Conservation (phyloP, 257 asterid species). For the Vinca minor region DNA sequence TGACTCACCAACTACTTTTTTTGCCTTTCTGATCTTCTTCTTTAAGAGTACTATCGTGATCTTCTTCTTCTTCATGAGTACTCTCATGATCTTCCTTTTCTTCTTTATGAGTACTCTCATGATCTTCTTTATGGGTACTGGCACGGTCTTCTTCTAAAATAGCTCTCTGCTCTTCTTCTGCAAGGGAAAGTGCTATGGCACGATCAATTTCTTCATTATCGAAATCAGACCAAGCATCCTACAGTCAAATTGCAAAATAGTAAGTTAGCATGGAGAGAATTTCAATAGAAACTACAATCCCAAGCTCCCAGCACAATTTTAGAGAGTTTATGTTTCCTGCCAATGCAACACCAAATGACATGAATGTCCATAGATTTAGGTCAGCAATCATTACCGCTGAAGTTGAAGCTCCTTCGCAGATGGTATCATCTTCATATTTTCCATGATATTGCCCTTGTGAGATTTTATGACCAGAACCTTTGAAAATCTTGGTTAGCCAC, state of each 20-base stretch:
- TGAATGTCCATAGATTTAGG: neutral
- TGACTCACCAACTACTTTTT: constrained; percentile 58
- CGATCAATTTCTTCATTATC: constrained; percentile 79
- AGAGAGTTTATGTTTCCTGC: neutral
- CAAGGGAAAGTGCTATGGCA: constrained; percentile 84
- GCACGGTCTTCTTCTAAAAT: constrained; percentile 12
- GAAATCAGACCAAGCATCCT: constrained; percentile 76
- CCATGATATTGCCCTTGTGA: constrained; percentile 71
- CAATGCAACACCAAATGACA: neutral
- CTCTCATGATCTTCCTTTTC: too few species aligned
- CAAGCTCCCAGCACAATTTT: neutral
- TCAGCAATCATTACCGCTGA: constrained; percentile 38
- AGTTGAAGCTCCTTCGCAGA: constrained; percentile 55
- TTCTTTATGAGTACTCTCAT: constrained; percentile 7
- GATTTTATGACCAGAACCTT: constrained; percentile 58
- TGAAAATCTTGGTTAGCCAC: constrained; percentile 80
- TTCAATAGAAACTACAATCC: neutral
- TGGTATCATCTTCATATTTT: constrained; percentile 48
- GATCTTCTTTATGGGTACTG: too few species aligned
- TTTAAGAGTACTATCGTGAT: too few species aligned
- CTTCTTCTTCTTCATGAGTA: too few species aligned
- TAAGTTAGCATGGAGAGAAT: constrained; percentile 12
- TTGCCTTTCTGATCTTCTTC: constrained; percentile 70
- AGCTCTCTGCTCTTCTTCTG: constrained; percentile 33
- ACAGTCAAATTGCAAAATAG: constrained; percentile 17